phyloP scores from a whole-genome alignment of 2,329 filamentous ascomycete genomes.

The Neurospora sp. region DNA sequence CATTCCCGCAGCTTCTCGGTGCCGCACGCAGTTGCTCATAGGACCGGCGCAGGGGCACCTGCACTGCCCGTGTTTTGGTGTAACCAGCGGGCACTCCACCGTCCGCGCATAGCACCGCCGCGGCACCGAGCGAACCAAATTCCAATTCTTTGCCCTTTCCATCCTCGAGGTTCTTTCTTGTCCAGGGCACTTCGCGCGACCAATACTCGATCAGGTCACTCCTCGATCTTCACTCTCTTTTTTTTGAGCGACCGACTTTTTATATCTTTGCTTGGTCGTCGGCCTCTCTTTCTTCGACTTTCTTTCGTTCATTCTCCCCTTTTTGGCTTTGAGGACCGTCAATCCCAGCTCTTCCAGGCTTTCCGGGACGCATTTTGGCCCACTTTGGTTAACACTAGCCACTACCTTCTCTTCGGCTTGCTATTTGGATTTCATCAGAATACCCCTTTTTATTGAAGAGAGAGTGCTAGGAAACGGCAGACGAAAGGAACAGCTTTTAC shows the following conservation, averaged over 20 bases:
- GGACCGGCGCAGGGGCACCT: not conserved
- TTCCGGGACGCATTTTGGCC: not conserved
- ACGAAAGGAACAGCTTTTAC: not conserved
- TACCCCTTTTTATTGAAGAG: not conserved
- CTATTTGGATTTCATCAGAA: not conserved
- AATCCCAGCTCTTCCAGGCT: not conserved
- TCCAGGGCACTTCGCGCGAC: not conserved
- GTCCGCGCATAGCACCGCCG: not conserved
- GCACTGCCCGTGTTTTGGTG: not conserved
- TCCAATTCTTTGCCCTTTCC: not conserved
- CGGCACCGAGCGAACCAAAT: not conserved
- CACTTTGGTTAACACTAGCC: not conserved
- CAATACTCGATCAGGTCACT: not conserved
- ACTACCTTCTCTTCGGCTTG: not conserved
- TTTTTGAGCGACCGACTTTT: not conserved
- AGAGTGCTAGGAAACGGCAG: not conserved
- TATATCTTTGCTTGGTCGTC: not conserved
- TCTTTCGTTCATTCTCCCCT: not conserved
- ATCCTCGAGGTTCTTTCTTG: not conserved
- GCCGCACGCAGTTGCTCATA: not conserved
- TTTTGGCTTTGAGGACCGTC: not conserved
- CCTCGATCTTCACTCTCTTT: not conserved
- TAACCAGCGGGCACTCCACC: not conserved
- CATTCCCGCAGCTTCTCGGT: not conserved
- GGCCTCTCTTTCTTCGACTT: not conserved